Base-by-base conservation (phyloP, 148 eudicot genomes). In the Rhododendron vialii region DNA sequence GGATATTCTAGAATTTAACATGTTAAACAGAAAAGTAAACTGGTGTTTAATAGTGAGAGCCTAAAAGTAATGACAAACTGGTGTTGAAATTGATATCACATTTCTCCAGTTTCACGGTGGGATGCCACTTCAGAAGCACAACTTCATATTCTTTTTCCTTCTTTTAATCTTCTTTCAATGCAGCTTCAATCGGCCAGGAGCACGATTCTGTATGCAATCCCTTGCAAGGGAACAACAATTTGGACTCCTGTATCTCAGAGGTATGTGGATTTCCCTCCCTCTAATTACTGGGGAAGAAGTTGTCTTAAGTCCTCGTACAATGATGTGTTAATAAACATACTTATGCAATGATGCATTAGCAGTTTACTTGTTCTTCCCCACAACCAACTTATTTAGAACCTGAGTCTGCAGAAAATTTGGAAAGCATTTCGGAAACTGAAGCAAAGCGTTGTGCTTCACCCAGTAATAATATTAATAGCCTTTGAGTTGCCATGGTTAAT, bases 321-420 rank as follows among this genome's bases (percentile, higher is more conserved):
- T 9, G 24, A 20, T n/a, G 59, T 20, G 22, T 7, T 35, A 30
- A 17, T 18, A 38, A 26, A 74, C 45, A 35, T 7, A 33, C 6
- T 35, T 55, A 50, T 53, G 71, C 74, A 28, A 26, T 77, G 30
- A 43, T 71, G 13, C 48, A 69, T 63, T 51, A 82, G 78, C 76
- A 91, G 90, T 87, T 85, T 79, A 84, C 88, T 88, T 89, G 86
- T 79, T 89, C 90, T 65, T 85, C 91, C 38, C 87, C 88, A 50
- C 87, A 71, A 63, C 84, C 87, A 71, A 75, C 84, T 84, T 82
- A 77, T 47, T 88, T 82, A 9, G 89, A 79, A 82, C 90, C 88
- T 78, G 89, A 89, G 81, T 84, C 88, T 84, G 74, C 87, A 26
- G 78, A 84, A 50, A 84, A 88, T 88, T 83, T 76, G 78, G 83